Evolutionary conservation across 441 rosid genomes (phyloP).

Genomic region (Erysimum pusillum): DNA sequence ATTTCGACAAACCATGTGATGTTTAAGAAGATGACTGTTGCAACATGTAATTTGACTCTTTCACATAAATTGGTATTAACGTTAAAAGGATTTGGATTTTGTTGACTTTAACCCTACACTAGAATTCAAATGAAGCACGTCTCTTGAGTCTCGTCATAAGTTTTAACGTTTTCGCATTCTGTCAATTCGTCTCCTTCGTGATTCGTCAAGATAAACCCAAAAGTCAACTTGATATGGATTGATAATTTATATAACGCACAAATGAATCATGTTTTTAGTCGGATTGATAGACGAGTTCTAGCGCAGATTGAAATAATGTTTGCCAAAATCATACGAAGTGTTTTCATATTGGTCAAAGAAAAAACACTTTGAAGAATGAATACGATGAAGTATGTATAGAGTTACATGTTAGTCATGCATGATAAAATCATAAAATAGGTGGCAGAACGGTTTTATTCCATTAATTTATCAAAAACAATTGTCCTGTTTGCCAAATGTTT

Average conservation of each 20-base stretch:
- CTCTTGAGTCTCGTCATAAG: slow-evolving; percentile 13
- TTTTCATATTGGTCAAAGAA: background rate
- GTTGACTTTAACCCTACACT: background rate
- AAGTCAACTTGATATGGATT: background rate
- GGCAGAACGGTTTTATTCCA: slow-evolving; percentile 1
- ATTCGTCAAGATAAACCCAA: background rate
- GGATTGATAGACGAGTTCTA: background rate
- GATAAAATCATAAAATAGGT: background rate
- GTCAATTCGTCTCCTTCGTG: background rate
- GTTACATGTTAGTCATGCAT: background rate
- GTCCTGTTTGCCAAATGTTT: background rate
- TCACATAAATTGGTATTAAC: background rate
- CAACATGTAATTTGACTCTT: background rate
- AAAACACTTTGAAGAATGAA: background rate
- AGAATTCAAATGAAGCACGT: slow-evolving; percentile 10
- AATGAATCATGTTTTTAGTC: background rate
- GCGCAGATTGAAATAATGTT: background rate
- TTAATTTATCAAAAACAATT: too few species aligned
- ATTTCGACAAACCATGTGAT: background rate
- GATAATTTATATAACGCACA: background rate
- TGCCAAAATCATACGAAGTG: background rate
- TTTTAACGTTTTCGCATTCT: background rate
- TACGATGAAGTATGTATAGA: background rate
- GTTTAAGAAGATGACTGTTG: background rate
- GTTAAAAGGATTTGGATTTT: background rate